Evolutionary conservation across 2,329 filamentous ascomycete genomes (phyloP), one percentile per base, ranked within the genome.

Genomic region (Hypoxylon sp.): DNA sequence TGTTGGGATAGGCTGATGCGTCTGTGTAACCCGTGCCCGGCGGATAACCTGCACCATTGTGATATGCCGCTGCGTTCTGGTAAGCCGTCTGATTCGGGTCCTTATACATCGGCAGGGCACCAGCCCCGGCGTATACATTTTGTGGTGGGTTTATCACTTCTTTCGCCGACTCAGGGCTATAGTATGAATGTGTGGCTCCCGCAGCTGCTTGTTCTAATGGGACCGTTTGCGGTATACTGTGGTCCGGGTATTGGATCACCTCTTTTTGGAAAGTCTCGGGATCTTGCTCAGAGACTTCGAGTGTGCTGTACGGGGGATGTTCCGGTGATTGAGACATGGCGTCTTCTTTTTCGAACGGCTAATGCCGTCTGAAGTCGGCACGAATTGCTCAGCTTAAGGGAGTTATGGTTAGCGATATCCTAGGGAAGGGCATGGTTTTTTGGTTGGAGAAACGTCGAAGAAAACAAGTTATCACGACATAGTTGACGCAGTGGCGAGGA

Each of bases 221-320:
- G 8, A 72, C 67, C n/a, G 70, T 62, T 63, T 72, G 62, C 15
- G 67, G 70, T 35, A 60, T 60, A 46, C 65, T 70, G 37, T 72
- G 62, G 31, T 72, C 70, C n/a, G 70, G 70, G 60, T 70, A 67
- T 21, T 65, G 42, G 29, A 70, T 35, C 21, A 70, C 70, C 54
- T 72, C 67, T 27, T 72, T 72, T 47, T 72, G 70, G 21, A 27
- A 65, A 11, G 60, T 60, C 52, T 72, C 70, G 15, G 70, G 70
- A 48, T 72, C 70, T 24, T 29, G 51, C 50, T 37, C 10, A 15
- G 64, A 63, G 35, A 70, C 67, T 53, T 72, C 70, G 44, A 72
- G 70, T n/a, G 67, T 70, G 60, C 70, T 70, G 21, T 72, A 66
- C 39, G 58, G 46, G 39, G 24, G 29, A 29, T 58, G 24, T 24